Evolutionary conservation across 2,329 filamentous ascomycete species (phyloP).

Genomic region (Pseudocercospora pini-densiflorae): DNA sequence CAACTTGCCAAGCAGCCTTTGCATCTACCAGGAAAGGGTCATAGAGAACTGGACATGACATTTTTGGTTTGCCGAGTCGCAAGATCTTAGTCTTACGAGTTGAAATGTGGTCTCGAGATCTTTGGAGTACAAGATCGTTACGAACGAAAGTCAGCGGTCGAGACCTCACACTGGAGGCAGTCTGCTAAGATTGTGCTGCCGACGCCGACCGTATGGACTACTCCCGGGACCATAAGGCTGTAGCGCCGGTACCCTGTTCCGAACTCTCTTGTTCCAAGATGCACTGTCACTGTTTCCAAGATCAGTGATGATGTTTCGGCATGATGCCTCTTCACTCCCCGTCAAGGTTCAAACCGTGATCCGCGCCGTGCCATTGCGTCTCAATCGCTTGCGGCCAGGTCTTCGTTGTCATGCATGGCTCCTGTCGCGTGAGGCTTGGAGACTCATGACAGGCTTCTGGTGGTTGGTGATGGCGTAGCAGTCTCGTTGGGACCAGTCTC

Average conservation of each 20-base stretch:
- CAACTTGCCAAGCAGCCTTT: not conserved
- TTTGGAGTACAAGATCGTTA: not conserved
- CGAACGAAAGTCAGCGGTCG: not conserved
- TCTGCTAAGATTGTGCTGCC: not conserved
- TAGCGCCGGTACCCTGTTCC: not conserved
- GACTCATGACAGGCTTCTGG: conserved; percentile 7
- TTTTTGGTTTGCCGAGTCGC: not conserved
- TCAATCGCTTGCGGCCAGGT: conserved; percentile 14
- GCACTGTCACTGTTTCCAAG: conserved; percentile 1
- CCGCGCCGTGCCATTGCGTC: conserved; percentile 2
- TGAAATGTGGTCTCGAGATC: not conserved
- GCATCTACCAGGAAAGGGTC: not conserved
- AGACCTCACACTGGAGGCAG: not conserved
- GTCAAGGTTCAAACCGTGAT: conserved; percentile 19
- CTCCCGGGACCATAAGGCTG: not conserved
- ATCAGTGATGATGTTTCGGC: conserved; percentile 15
- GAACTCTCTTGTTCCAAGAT: not conserved
- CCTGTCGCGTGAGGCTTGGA: conserved; percentile 10
- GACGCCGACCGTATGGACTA: not conserved
- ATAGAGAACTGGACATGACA: not conserved
- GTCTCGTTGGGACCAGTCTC: conserved; percentile 4
- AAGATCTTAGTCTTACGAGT: not conserved
- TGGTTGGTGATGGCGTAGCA: conserved; percentile 10
- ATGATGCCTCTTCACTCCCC: conserved; percentile 12
- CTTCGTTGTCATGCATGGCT: conserved; percentile 8